Base-by-base conservation (phyloP, 305 asterid species). In the Stenogyne calaminthoides region DNA sequence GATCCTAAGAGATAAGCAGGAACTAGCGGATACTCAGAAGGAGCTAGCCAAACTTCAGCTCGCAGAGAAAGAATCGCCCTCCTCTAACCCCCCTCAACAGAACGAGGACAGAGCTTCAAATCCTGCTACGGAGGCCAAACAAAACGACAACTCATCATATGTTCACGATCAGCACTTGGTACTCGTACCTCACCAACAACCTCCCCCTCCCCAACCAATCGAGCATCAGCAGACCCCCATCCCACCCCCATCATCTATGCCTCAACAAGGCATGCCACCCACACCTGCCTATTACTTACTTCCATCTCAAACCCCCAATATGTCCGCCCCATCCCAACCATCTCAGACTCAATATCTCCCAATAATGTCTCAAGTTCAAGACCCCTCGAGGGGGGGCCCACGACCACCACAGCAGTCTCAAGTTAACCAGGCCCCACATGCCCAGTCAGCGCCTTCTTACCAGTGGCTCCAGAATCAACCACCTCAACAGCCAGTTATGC, bases 31-130 rank as follows among this genome's bases (percentile, higher is more conserved):
- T 29, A 72, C 99, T 66, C 99, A 91, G 77, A 91, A 88, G 84
- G 99, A 94, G 79, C 91, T 90, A 58, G 90, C 98, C 71, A 90
- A 86, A 82, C 96, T 94, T 84, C 93, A 94, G 79, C 91, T 91
- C 64, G 87, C 81, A 9, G 95, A 91, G 67, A 91, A 88, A 68
- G 99, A 87, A 54, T 75, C 95, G 63, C 73, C 92, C 55, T 78
- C 86, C 32, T 72, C 85, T 74, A 77, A 66, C 75, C 84, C 36
- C 75, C 75, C 81, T 51, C 92, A 78, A 27, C 89, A 82, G 74
- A 87, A 77, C 8, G 92, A 86, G 76, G 96, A 93, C 69, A 85
- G 82, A 77, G 67, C 78, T 64, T 72, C 88, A 27, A 73, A 74
- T 34, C 80, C 87, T 36, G 69, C 80, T 70, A 73, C 88, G 22